Percentiles rank a stretch among this genome's conserved stretches.
phyloP scores from a whole-genome alignment of 345 rosid genomes.

The Eucalyptus camaldulensis region DNA sequence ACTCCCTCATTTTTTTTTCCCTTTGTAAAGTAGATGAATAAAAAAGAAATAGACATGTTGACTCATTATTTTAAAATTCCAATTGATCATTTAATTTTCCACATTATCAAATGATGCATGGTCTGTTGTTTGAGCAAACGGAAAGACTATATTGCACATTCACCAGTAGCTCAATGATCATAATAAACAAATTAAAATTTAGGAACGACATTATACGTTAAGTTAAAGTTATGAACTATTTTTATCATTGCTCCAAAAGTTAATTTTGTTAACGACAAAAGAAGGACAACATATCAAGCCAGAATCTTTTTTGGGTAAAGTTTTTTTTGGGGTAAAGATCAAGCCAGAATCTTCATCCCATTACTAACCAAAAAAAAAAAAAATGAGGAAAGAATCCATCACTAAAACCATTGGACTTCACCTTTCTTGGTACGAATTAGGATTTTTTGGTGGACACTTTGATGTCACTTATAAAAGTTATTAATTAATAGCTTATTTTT shows the following conservation, averaged over 20 bases:
- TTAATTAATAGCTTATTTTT: background rate
- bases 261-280: background rate
- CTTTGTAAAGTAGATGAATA: background rate
- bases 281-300: background rate
- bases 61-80: background rate
- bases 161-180: background rate
- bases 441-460: background rate
- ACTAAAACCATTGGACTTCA: background rate
- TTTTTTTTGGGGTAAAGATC: too few species aligned
- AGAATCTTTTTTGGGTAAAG: too few species aligned
- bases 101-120: background rate
- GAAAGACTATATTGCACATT: too few species aligned
- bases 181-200: too few species aligned
- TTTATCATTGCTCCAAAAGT: too few species aligned
- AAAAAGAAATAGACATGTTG: background rate
- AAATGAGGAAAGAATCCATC: accelerated
- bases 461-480: background rate
- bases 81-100: background rate
- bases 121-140: background rate
- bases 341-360: background rate
- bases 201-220: accelerated
- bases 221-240: too few species aligned
- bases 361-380: background rate
- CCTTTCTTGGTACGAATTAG: accelerated
- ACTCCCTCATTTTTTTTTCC: background rate